Evolutionary conservation across 306 rosid species (phyloP).

Genomic region (Glycyrrhiza uralensis): DNA sequence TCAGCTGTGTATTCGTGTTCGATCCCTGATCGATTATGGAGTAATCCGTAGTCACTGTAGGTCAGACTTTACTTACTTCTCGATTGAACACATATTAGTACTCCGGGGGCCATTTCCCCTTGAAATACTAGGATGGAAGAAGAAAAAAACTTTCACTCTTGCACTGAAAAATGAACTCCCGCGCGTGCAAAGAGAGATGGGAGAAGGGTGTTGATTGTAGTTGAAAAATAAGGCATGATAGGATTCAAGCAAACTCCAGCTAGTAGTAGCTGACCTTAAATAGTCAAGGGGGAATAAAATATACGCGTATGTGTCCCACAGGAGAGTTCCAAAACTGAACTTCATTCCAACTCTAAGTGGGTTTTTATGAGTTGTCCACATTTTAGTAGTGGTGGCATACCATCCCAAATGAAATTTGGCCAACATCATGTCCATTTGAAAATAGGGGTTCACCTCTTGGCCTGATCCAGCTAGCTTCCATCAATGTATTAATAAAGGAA

Average conservation of each 20-base stretch:
- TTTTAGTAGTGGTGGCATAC: neutral
- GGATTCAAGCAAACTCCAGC: neutral
- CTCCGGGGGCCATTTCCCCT: no score
- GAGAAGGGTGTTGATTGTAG: no score
- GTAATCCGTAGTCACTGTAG: no score
- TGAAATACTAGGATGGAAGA: no score
- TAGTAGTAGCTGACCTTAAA: neutral
- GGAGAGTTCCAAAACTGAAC: neutral
- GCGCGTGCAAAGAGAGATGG: no score
- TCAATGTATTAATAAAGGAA: neutral
- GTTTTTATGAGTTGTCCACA: slow-evolving; percentile 5
- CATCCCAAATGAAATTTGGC: neutral
- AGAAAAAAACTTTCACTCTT: no score
- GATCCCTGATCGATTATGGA: no score
- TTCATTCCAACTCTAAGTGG: neutral
- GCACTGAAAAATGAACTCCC: no score
- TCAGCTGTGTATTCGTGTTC: no score
- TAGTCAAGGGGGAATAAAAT: neutral
- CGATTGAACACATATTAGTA: no score
- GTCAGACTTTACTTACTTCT: no score
- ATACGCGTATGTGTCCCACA: no score
- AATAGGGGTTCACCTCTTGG: neutral
- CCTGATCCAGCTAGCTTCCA: neutral
- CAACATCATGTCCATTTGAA: neutral
- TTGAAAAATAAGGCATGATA: neutral